A percentile compares a stretch with the other conserved stretches of the same genome.
Evolutionary conservation across 2,329 filamentous ascomycete species (phyloP).

Genomic region (Colletotrichum coccodes): DNA sequence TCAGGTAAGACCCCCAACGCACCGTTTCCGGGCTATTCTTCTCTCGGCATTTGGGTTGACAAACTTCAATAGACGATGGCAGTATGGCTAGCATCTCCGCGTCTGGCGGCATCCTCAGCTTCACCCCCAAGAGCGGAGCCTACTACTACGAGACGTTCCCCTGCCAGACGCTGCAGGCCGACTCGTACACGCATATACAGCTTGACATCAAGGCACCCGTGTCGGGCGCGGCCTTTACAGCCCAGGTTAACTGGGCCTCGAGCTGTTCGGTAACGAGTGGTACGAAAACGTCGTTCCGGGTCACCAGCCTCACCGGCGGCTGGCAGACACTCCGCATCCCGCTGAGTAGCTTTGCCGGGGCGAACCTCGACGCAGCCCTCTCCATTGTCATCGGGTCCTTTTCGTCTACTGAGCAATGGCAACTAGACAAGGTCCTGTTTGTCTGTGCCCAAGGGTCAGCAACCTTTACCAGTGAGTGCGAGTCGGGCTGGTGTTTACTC

Average conservation of each 20-base stretch:
- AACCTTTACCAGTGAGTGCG: conserved; percentile 33
- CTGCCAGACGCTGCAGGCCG: conserved; percentile 55
- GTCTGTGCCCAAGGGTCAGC: conserved; percentile 46
- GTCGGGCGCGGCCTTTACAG: conserved; percentile 39
- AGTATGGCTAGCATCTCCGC: conserved; percentile 54
- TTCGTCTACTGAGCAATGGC: conserved; percentile 45
- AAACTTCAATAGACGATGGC: conserved; percentile 54
- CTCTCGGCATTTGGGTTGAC: conserved; percentile 16
- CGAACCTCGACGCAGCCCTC: conserved; percentile 59
- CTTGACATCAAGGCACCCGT: conserved; percentile 37
- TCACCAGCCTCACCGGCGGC: conserved; percentile 59
- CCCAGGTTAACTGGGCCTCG: conserved; percentile 50
- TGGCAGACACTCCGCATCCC: conserved; percentile 62
- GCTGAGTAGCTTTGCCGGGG: conserved; percentile 57
- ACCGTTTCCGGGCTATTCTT: background rate
- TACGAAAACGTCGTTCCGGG: conserved; percentile 53
- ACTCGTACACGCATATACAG: conserved; percentile 58
- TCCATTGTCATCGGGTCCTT: conserved; percentile 55
- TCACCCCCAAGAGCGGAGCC: conserved; percentile 57
- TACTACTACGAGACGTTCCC: conserved; percentile 66
- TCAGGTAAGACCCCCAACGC: conserved; percentile 42
- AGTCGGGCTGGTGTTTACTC: background rate
- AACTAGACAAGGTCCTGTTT: conserved; percentile 59
- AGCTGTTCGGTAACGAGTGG: conserved; percentile 52
- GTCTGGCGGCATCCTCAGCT: conserved; percentile 55